Evolutionary conservation across 257 asterid genomes (phyloP), one percentile per base, ranked within the genome.

Genomic region (Coffea canephora): DNA sequence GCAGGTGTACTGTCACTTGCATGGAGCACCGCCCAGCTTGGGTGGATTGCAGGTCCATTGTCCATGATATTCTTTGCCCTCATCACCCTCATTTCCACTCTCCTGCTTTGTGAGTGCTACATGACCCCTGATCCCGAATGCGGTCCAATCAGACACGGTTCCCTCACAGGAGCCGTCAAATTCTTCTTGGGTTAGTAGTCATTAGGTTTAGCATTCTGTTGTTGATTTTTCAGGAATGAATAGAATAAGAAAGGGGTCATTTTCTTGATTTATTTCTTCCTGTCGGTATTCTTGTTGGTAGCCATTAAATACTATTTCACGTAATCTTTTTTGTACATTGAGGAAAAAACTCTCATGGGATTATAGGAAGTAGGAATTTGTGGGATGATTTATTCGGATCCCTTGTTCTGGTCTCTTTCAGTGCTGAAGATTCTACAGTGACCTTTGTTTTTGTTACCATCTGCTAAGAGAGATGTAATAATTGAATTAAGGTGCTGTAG

Each of bases 41-140:
- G 98, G 41, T 94, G 98, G 97, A 83, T 92, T 69, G 97, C 92
- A 21, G 98, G 95, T 48, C 97, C 98, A 3, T 48, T 89, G 41
- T 73, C 89, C 67, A 62, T 94, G 89, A 43, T 88, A n/a, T 81
- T 86, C 14, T 94, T 94, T 82, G 97, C 97, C 65, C 83, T 78
- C 2, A 83, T 94, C 34, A 91, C 97, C 1, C 76, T 88, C 27
- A 36, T 86, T 64, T 90, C 98, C 23, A 87, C 93, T 8, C 66
- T 69, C 48, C 90, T 92, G 34, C 88, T 94, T 76, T 75, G 80
- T 82, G 81, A 87, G 43, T 94, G 98, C 86, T 90, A 91, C 86
- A 77, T 77, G 48, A 81, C 90, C 3, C 86, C 88, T 27, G 83
- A 91, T 76, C 67, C 77, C 36, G 72, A 81, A 41, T 45, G 52